Base-by-base conservation (phyloP, 306 rosid species). In the Vigna mungo region DNA sequence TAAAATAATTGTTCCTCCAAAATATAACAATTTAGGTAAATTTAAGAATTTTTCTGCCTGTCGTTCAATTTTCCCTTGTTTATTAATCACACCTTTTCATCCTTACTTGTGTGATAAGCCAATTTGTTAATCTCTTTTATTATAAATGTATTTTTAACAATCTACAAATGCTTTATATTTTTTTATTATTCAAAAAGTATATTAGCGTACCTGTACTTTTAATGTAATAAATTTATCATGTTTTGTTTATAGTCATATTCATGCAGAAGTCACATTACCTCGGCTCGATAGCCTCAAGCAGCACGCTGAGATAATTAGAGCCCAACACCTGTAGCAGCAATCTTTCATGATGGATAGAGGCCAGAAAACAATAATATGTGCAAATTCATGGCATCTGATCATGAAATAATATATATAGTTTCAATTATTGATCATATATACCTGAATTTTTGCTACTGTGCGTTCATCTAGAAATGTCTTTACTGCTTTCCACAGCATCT, bases 401-500 rank as follows among this genome's bases (percentile, higher is more conserved):
- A 82, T 54, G 68, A 27, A 55, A 75, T 9, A 25, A 79, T 9
- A 25, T 4, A 34, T 18, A 3, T 15, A 71, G 55, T 41, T 56
- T 36, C 52, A 84, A 65, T 75, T 63, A 47, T 76, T 61, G 5
- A 30, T 30, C 82, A 30, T 20, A 20, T 20, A 20, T 81, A 92
- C 97, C 44, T 78, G 90, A 90, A 94, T 88, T 83, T 90, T 94
- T 10, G 92, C 79, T n/a, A 86, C 77, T 27, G 98, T 92, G 16
- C 96, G 92, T 58, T 81, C 74, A 55, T 91, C 93, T 18, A 94
- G 85, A 85, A 94, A 90, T 69, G 97, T 80, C 78, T 53, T 90
- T 37, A 94, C 70, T 23, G 87, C 95, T 82, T 90, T 94, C 98
- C 98, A 94, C 80, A 94, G 82, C 81, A 92, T 82, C 72, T 65